Conservation (phyloP, 1,284 basidiomycete species). For the Fomitiporia mediterranea region DNA sequence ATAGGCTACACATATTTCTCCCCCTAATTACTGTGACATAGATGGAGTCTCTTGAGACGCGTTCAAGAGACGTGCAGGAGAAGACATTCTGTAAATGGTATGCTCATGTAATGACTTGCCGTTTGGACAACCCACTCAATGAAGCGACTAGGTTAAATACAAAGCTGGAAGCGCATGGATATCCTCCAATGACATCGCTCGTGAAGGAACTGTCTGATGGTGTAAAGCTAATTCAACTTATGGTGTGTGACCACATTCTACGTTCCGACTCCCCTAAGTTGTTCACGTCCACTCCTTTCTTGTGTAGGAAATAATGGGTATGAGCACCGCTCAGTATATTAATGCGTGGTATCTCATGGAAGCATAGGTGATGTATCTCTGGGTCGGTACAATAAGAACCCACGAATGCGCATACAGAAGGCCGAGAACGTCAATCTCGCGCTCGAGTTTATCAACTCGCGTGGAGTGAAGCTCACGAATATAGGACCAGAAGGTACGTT, state of each 20-base stretch:
- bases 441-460: slow-evolving; percentile 89
- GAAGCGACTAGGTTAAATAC: slow-evolving; percentile 76
- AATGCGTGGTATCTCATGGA: slow-evolving; percentile 13
- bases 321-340: slow-evolving; percentile 15
- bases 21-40: no score
- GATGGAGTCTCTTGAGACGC: slow-evolving; percentile 52
- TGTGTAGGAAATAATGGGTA: slow-evolving; percentile 88
- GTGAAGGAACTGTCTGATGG: slow-evolving; percentile 92
- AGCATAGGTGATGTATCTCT: slow-evolving; percentile 77
- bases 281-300: slow-evolving; percentile 10
- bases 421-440: slow-evolving; percentile 98
- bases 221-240: slow-evolving; percentile 88
- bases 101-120: slow-evolving; percentile 12
- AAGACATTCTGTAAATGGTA: slow-evolving; percentile 87
- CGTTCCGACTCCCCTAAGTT: neutral
- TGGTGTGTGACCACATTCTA: slow-evolving; percentile 39
- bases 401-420: slow-evolving; percentile 91
- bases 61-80: slow-evolving; percentile 67
- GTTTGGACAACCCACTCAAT: slow-evolving; percentile 11
- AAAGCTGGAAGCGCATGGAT: slow-evolving; percentile 81
- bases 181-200: slow-evolving; percentile 89
- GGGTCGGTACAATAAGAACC: slow-evolving; percentile 87
- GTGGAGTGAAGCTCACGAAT: slow-evolving; percentile 95
- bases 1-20: no score
- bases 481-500: slow-evolving; percentile 86